A percentile compares a stretch with the other conserved stretches of the same genome.
These are phyloP conservation scores for Ustilago xerochloae DNA, from an alignment of 1,284 basidiomycete species.

Conservation along the genomic window DNA sequence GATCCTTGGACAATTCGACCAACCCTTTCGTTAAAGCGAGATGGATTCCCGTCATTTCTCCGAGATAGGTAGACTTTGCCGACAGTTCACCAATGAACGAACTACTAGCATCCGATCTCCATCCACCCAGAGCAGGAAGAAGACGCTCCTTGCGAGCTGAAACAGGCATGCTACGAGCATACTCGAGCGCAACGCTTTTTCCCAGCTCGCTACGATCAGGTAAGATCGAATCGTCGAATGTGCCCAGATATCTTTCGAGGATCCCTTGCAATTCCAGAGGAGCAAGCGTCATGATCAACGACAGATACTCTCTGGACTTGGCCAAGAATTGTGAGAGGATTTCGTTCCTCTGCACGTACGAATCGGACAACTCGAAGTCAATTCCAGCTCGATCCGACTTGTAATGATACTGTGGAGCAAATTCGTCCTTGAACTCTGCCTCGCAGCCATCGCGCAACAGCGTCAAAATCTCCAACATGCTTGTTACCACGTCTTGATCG, in stretches of 20 bases:
- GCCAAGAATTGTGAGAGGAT: constrained; percentile 81
- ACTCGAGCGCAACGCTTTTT: constrained; percentile 64
- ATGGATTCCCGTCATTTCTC: constrained; percentile 84
- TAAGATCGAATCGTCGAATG: constrained; percentile 49
- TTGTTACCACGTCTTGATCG: constrained; percentile 80
- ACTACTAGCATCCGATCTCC: constrained; percentile 64
- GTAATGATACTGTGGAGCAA: constrained; percentile 86
- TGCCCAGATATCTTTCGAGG: constrained; percentile 75
- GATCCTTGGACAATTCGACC: constrained; percentile 75
- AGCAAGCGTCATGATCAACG: constrained; percentile 83
- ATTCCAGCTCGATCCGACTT: constrained; percentile 80
- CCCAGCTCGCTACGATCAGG: constrained; percentile 59
- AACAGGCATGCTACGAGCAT: constrained; percentile 55
- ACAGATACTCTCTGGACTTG: constrained; percentile 84
- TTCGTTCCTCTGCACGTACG: constrained; percentile 85
- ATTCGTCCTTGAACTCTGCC: constrained; percentile 92
- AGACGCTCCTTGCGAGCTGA: constrained; percentile 52
- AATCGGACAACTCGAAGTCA: constrained; percentile 84
- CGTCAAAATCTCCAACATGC: constrained; percentile 88
- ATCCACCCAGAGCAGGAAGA: constrained; percentile 66
- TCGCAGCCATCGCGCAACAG: constrained; percentile 88
- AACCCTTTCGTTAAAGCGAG: constrained; percentile 72
- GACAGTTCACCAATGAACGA: constrained; percentile 59
- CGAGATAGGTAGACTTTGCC: constrained; percentile 69
- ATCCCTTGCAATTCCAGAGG: constrained; percentile 93